Evolutionary conservation across 148 eudicot genomes (phyloP).

Genomic region (Chenopodium album): DNA sequence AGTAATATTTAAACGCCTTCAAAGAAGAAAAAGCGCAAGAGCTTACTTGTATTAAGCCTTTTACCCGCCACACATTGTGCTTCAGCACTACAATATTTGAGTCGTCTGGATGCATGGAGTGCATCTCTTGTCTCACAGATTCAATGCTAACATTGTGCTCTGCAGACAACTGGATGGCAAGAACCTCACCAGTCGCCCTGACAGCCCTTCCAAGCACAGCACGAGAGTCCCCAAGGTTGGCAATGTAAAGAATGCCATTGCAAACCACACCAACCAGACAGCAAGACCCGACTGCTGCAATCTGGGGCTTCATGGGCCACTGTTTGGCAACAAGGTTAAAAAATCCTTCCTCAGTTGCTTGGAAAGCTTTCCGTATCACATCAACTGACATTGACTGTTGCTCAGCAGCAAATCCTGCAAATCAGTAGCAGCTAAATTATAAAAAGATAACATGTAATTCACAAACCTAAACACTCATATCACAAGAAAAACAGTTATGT

Average conservation of each 20-base stretch:
- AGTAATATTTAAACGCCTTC: background rate
- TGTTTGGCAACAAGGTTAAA: constrained; percentile 66
- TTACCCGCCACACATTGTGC: constrained; percentile 89
- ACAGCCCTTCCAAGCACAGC: constrained; percentile 74
- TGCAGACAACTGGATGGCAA: constrained; percentile 65
- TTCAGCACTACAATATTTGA: constrained; percentile 68
- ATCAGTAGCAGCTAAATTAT: background rate
- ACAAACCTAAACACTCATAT: background rate
- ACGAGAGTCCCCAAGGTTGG: constrained; percentile 80
- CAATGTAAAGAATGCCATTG: constrained; percentile 61
- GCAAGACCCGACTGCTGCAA: constrained; percentile 89
- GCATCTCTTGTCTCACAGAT: constrained; percentile 79
- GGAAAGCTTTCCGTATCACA: constrained; percentile 69
- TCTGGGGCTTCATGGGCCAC: constrained; percentile 74
- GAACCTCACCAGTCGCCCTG: constrained; percentile 68
- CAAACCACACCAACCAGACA: constrained; percentile 74
- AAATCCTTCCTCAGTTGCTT: constrained; percentile 88
- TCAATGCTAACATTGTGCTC: constrained; percentile 79
- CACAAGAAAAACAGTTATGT: background rate
- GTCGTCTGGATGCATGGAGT: constrained; percentile 74
- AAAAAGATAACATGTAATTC: background rate
- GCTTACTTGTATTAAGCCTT: constrained; percentile 77
- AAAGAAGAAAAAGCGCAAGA: background rate
- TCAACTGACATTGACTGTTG: constrained; percentile 74
- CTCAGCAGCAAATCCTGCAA: constrained; percentile 64